A percentile compares a stretch with the other conserved stretches of the same genome.
Conservation (phyloP, 179 eudicot species). For the Corrigiola litoralis region DNA sequence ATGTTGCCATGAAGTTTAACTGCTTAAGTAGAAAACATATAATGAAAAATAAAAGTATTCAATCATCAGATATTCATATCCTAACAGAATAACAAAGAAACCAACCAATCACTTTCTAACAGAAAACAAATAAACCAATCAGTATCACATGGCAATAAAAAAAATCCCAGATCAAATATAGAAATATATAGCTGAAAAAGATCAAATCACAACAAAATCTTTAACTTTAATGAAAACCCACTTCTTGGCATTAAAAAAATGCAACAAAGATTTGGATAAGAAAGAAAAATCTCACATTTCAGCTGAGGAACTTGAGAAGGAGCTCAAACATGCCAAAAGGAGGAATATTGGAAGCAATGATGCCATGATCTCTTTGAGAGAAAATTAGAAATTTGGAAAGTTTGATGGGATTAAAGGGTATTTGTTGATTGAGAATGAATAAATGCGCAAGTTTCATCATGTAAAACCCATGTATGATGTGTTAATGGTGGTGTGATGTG, state of each 20-base stretch:
- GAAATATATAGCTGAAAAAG: background rate
- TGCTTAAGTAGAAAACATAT: too few species aligned
- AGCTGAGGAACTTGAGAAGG: conserved; percentile 23
- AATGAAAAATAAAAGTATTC: background rate
- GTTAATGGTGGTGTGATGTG: background rate
- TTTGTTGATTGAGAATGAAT: background rate
- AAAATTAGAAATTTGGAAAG: background rate
- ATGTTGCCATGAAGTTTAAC: too few species aligned
- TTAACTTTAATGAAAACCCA: background rate
- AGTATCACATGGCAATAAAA: background rate
- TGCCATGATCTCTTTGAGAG: conserved; percentile 29
- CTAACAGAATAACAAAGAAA: background rate
- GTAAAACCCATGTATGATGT: conserved; percentile 12
- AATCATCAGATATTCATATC: too few species aligned
- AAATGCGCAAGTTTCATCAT: background rate
- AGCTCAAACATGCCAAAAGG: conserved; percentile 19
- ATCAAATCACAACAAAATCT: background rate
- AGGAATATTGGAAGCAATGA: conserved; percentile 21
- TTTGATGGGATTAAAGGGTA: background rate
- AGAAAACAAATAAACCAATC: background rate
- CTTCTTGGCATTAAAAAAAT: background rate
- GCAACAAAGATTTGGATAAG: background rate
- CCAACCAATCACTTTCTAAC: too few species aligned
- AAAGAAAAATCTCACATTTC: conserved; percentile 34
- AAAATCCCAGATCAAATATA: conserved; percentile 17